Evolutionary conservation across 192 early-diverging fungal species (phyloP).

Genomic region (Coemansia erecta): DNA sequence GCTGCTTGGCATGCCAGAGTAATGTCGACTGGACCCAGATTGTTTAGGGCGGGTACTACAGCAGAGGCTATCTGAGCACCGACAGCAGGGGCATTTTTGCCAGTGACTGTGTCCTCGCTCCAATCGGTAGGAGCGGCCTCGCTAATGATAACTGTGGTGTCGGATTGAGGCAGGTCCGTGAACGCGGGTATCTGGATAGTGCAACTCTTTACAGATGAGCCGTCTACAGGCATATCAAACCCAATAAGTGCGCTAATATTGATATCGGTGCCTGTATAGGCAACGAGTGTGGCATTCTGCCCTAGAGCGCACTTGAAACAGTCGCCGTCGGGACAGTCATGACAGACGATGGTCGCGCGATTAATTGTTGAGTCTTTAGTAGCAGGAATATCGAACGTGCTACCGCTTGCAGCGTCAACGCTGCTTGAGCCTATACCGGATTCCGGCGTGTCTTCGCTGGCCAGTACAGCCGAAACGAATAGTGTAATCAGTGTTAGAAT

Average conservation of each 20-base stretch:
- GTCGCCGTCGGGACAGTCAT: conserved; percentile 42
- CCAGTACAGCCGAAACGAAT: no score
- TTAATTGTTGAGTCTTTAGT: conserved; percentile 51
- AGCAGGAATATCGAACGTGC: conserved; percentile 16
- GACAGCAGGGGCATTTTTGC: conserved; percentile 25
- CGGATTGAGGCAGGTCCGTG: conserved; percentile 11
- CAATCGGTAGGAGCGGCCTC: conserved; percentile 22
- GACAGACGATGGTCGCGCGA: conserved; percentile 40
- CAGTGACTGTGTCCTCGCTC: conserved; percentile 39
- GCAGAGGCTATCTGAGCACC: conserved; percentile 20
- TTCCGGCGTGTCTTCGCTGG: no score
- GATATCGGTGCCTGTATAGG: conserved; percentile 32
- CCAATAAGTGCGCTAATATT: conserved; percentile 34
- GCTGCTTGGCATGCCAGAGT: conserved; percentile 32
- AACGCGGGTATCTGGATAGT: conserved; percentile 44
- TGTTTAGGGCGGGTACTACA: conserved; percentile 23
- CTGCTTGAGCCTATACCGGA: no score
- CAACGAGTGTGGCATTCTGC: conserved; percentile 21
- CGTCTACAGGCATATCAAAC: conserved; percentile 29
- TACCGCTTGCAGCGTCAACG: no score
- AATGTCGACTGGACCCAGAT: conserved; percentile 26
- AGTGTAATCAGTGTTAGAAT: no score
- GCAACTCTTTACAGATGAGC: conserved; percentile 24
- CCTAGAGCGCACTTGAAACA: conserved; percentile 51
- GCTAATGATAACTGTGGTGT: conserved; percentile 16